These are phyloP conservation scores for Pyrenophora teres DNA, from an alignment of 2,329 filamentous ascomycete species.

Conservation along the genomic window DNA sequence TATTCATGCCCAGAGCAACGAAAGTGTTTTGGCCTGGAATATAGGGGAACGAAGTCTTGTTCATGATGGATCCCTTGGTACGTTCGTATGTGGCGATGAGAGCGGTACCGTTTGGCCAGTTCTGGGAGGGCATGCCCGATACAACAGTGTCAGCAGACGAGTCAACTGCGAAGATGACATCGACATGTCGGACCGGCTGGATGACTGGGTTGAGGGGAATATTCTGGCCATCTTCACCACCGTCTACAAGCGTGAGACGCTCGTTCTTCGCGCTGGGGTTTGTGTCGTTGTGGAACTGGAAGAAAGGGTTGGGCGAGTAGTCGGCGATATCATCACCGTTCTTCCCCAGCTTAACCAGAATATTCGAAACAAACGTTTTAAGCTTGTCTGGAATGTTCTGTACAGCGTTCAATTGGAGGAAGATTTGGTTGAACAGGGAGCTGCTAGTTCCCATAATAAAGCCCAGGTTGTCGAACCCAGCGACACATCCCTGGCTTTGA, in stretches of 20 bases:
- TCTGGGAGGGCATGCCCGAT: constrained; percentile 40
- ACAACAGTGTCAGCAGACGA: constrained; percentile 71
- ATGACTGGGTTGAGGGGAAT: constrained; percentile 79
- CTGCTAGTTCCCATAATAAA: constrained; percentile 87
- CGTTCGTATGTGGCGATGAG: constrained; percentile 76
- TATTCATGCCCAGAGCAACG: constrained; percentile 76
- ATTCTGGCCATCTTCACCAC: constrained; percentile 78
- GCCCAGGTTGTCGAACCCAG: constrained; percentile 80
- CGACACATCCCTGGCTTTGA: constrained; percentile 65
- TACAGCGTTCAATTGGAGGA: constrained; percentile 66
- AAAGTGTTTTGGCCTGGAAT: constrained; percentile 78
- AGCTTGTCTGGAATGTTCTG: constrained; percentile 58
- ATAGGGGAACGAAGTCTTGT: constrained; percentile 72
- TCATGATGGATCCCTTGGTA: constrained; percentile 62
- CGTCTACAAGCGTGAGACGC: constrained; percentile 74
- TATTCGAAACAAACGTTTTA: constrained; percentile 54
- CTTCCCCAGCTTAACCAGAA: constrained; percentile 62
- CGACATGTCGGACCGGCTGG: constrained; percentile 71
- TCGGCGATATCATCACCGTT: constrained; percentile 73
- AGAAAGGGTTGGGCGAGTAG: constrained; percentile 78
- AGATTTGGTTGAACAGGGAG: constrained; percentile 79
- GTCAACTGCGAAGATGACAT: constrained; percentile 82
- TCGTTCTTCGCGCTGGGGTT: constrained; percentile 61
- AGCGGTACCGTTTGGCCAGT: constrained; percentile 79
- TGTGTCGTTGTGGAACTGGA: constrained; percentile 62